Percentiles rank a stretch among this genome's conserved stretches.
Conservation (phyloP, 2,329 filamentous ascomycete species). For the Berkeleyomyces basicola region DNA sequence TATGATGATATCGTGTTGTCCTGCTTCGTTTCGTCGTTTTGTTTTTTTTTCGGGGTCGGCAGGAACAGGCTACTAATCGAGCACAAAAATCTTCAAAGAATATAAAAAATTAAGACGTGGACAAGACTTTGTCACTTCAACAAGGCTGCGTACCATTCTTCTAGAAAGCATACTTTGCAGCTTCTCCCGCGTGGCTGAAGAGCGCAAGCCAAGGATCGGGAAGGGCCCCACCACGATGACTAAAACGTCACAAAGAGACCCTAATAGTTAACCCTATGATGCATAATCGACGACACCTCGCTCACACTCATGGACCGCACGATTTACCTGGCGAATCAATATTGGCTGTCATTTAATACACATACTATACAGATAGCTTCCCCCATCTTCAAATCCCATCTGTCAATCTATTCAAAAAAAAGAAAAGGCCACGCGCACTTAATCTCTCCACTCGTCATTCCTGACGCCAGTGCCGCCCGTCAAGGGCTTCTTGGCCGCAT, state of each 20-base stretch:
- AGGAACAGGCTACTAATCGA: neutral
- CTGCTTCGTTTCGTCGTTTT: too few species aligned
- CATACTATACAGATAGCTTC: neutral
- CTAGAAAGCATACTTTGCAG: too few species aligned
- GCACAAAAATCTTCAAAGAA: neutral
- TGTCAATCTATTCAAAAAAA: neutral
- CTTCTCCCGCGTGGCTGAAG: neutral
- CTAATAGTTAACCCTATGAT: neutral
- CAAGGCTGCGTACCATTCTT: neutral
- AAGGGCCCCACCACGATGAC: conserved; percentile 6
- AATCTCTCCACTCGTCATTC: conserved; percentile 33
- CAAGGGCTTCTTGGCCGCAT: conserved; percentile 3
- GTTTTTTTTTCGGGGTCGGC: too few species aligned
- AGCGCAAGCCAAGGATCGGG: neutral
- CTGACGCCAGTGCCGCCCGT: conserved; percentile 22
- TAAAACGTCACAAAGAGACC: neutral
- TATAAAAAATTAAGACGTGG: neutral
- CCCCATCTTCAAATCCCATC: neutral
- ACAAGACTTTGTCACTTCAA: neutral
- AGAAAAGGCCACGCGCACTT: neutral
- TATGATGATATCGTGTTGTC: too few species aligned
- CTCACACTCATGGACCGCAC: neutral
- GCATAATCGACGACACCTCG: too few species aligned
- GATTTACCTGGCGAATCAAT: neutral
- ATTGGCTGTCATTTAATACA: neutral